Base-by-base conservation (phyloP, 495 filamentous ascomycete genomes). In the Aspergillus olivimuriae region DNA sequence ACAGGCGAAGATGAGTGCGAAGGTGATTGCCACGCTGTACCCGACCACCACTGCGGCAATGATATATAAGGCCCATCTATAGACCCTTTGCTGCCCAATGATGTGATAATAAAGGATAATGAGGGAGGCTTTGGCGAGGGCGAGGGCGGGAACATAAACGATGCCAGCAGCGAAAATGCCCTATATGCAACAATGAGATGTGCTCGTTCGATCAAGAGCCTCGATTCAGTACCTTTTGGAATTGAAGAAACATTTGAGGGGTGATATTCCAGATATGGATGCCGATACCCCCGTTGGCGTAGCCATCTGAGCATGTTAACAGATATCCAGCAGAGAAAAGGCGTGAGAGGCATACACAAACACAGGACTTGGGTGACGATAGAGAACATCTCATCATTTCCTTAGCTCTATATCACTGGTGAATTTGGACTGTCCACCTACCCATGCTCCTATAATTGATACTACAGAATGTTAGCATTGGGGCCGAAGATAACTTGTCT, bases 1-100 rank as follows among this genome's bases (percentile, higher is more conserved):
- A 53, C 69, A 72, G 21, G 61, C 64, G 24, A 72, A 67, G 17
- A 73, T 58, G 17, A 65, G 46, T 1, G 62, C 52, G 8, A 67
- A 43, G 8, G 46, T 37, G 3, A 67, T 41, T 8, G 51, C 58
- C 30, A 62, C 34, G 23, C 52, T 64, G 37, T 63, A 66, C 11
- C 54, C 53, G 8, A 32, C 34, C n/a, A 66, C 46, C 30, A 66
- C 28, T 4, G 31, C 35, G 2, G 48, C 41, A 5, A 58, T 47
- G 2, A 45, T 14, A 21, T 53, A 43, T 10, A 61, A 55, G 8
- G 28, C 19, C 45, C 51, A 56, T 8, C 31, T 39, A 26, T 53
- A 55, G 11, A 40, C 6, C 15, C 20, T 8, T n/a, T 53, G 31
- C 46, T 37, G 40, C 43, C 44, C 42, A 48, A 60, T 46, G 30